Conservation (phyloP, 345 rosid species). For the Physaria fendleri region DNA sequence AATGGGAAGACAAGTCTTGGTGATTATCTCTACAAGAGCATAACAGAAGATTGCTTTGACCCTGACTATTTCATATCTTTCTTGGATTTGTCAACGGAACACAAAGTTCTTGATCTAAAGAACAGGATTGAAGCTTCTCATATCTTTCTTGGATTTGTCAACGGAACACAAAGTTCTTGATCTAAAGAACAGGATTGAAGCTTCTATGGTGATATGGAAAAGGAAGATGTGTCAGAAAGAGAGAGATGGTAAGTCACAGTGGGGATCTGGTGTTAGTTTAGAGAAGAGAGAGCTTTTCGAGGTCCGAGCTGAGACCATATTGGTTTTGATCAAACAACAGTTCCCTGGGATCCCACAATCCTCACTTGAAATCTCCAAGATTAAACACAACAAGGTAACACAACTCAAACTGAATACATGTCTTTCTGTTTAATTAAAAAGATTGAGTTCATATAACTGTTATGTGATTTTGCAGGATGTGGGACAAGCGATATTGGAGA, state of each 20-base stretch:
- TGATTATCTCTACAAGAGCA: slow-evolving; percentile 70
- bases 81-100: slow-evolving; percentile 75
- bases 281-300: slow-evolving; percentile 93
- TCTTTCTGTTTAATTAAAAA: no score
- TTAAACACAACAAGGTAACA: slow-evolving; percentile 58
- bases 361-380: slow-evolving; percentile 71
- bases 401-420: not conserved
- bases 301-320: slow-evolving; percentile 77
- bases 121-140: slow-evolving; percentile 92
- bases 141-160: slow-evolving; percentile 65
- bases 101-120: slow-evolving; percentile 78
- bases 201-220: slow-evolving; percentile 86
- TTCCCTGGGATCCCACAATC: slow-evolving; percentile 88
- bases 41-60: slow-evolving; percentile 74
- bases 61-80: slow-evolving; percentile 67
- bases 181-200: slow-evolving; percentile 88
- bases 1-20: slow-evolving; percentile 89
- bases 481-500: slow-evolving; percentile 84
- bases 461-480: slow-evolving; percentile 46
- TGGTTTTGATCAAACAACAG: slow-evolving; percentile 63
- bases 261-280: slow-evolving; percentile 82
- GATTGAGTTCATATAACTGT: no score
- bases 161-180: slow-evolving; percentile 80
- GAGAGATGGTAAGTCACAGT: slow-evolving; percentile 68
- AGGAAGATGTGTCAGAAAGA: slow-evolving; percentile 76